These are phyloP conservation scores for Fonsecaea monophora DNA, from an alignment of 2,329 filamentous ascomycete genomes.

Conservation along the genomic window DNA sequence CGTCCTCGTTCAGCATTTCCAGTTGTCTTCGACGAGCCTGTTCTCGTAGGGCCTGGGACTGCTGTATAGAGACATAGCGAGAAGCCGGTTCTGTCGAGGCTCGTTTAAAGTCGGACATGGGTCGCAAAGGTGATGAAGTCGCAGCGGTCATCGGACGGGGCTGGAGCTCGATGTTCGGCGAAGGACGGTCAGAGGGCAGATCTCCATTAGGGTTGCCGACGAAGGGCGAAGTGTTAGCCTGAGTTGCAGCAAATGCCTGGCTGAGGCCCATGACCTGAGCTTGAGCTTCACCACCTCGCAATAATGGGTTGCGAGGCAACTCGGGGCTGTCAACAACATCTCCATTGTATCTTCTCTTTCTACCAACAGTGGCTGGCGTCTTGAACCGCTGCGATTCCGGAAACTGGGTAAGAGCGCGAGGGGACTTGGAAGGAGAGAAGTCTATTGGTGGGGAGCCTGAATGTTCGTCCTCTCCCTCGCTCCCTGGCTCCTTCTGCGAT, in stretches of 20 bases:
- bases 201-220: conserved; percentile 47
- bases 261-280: conserved; percentile 54
- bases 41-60: conserved; percentile 54
- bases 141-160: conserved; percentile 44
- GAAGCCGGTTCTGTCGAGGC: conserved; percentile 51
- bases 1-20: conserved; percentile 42
- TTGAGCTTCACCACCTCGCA: conserved; percentile 44
- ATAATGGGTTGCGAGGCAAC: conserved; percentile 51
- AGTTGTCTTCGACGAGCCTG: conserved; percentile 43
- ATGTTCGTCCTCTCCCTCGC: conserved; percentile 14
- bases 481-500: conserved; percentile 25
- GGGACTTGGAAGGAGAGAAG: conserved; percentile 41
- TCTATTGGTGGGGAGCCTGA: conserved; percentile 23
- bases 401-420: conserved; percentile 50
- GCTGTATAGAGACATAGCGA: conserved; percentile 55
- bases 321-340: conserved; percentile 48
- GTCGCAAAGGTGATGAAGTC: conserved; percentile 49
- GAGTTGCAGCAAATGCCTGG: conserved; percentile 57
- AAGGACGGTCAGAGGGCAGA: conserved; percentile 55
- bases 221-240: conserved; percentile 56
- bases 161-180: conserved; percentile 56
- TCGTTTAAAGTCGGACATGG: conserved; percentile 45
- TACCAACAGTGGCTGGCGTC: conserved; percentile 50
- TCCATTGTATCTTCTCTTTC: conserved; percentile 45
- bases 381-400: conserved; percentile 56